These are phyloP conservation scores for Ophiocytium majus DNA, from an alignment of 352 stramenopile species.

Conservation along the genomic window DNA sequence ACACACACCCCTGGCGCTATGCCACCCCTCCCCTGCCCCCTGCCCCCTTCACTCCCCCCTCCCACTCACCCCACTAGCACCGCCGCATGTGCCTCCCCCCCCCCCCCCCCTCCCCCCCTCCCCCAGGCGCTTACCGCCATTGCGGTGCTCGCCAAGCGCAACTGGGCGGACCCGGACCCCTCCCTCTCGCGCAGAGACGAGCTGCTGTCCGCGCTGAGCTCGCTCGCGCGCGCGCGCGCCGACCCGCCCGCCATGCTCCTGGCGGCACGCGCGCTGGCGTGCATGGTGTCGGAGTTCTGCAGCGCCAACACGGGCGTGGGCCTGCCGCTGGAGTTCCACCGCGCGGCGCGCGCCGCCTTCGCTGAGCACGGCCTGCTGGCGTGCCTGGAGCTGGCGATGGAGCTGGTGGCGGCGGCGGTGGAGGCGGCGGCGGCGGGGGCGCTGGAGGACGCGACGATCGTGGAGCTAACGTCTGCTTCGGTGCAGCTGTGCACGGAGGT, in stretches of 20 bases:
- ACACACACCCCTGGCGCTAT: too few species aligned
- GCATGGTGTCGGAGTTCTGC: slow-evolving; percentile 52
- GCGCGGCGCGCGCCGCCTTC: slow-evolving; percentile 40
- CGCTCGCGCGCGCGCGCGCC: not conserved
- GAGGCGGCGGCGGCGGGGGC: slow-evolving; percentile 30
- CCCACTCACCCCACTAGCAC: too few species aligned
- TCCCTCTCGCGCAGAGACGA: slow-evolving; percentile 32
- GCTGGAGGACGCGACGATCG: slow-evolving; percentile 26
- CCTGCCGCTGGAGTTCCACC: slow-evolving; percentile 50
- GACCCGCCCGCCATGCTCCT: slow-evolving; percentile 20
- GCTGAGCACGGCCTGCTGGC: slow-evolving; percentile 2
- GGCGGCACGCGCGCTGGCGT: slow-evolving; percentile 35
- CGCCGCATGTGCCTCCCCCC: too few species aligned
- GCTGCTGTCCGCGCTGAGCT: slow-evolving; percentile 27
- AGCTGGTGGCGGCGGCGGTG: slow-evolving; percentile 34
- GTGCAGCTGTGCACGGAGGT: slow-evolving; percentile 52
- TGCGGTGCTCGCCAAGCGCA: slow-evolving; percentile 52
- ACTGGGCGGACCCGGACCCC: slow-evolving; percentile 38
- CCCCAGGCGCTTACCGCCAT: slow-evolving; percentile 46
- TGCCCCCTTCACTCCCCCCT: too few species aligned
- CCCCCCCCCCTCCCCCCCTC: not conserved
- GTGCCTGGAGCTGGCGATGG: slow-evolving; percentile 35
- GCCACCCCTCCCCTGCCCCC: too few species aligned
- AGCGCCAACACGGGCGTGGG: slow-evolving; percentile 37
- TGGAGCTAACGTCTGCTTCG: slow-evolving; percentile 36